phyloP scores from a whole-genome alignment of 345 rosid species.

The Euphorbia lathyris region DNA sequence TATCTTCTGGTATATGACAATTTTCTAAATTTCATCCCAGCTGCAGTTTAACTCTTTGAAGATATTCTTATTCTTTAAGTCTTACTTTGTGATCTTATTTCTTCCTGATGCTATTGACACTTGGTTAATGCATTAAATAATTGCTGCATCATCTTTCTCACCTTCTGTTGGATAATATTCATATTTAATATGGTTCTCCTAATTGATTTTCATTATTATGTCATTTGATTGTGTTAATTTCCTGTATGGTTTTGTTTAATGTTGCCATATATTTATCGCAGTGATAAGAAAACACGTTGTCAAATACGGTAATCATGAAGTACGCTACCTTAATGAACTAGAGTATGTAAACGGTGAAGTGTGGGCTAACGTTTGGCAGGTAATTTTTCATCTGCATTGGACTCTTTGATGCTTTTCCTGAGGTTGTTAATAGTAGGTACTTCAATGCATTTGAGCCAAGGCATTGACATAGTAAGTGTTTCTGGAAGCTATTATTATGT shows the following conservation, averaged over 20 bases:
- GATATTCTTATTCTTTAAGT: slow-evolving; percentile 7
- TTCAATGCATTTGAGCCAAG: not conserved
- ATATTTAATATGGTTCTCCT: slow-evolving; percentile 7
- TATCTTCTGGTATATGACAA: slow-evolving; percentile 21
- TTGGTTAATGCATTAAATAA: not conserved
- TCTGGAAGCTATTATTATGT: not conserved
- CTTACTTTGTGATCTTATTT: not conserved
- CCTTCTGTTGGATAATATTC: not conserved
- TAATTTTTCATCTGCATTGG: slow-evolving; percentile 25
- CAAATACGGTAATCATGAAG: slow-evolving; percentile 53
- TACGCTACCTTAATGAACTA: slow-evolving; percentile 75
- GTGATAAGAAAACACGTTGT: slow-evolving; percentile 48
- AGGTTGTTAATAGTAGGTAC: not conserved
- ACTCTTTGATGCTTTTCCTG: slow-evolving; percentile 1
- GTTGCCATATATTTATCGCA: slow-evolving; percentile 32
- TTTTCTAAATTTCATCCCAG: slow-evolving; percentile 13
- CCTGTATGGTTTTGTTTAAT: not conserved
- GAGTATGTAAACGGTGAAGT: slow-evolving; percentile 88
- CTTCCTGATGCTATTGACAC: slow-evolving; percentile 5
- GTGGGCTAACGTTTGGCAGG: slow-evolving; percentile 97
- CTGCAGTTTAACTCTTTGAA: not conserved
- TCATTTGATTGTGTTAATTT: not conserved
- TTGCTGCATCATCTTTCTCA: no score
- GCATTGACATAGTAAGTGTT: not conserved
- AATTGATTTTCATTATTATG: slow-evolving; percentile 5